Evolutionary conservation across 352 stramenopile genomes (phyloP).

Genomic region (Phytopythium vexans): DNA sequence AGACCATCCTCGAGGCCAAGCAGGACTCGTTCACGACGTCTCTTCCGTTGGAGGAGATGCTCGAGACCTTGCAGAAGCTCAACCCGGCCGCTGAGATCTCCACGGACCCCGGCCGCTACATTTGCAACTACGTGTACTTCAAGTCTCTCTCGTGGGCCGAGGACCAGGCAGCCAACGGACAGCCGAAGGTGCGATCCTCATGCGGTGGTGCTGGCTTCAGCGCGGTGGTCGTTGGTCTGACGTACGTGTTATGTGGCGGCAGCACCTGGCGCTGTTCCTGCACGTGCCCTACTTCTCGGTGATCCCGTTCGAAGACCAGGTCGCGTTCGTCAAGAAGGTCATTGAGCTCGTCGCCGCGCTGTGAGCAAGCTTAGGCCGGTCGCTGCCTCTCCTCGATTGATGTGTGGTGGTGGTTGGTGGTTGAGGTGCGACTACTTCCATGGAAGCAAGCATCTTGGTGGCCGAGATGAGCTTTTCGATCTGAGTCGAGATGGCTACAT

Average conservation of each 20-base stretch:
- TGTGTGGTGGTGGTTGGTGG: too few relatives aligned
- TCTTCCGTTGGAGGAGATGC: slow-evolving; percentile 59
- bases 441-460: too few relatives aligned
- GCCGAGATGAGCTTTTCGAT: too few relatives aligned
- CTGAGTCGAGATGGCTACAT: too few relatives aligned
- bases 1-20: slow-evolving; percentile 50
- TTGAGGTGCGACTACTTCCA: too few relatives aligned
- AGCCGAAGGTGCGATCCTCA: slow-evolving; percentile 23
- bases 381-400: too few relatives aligned
- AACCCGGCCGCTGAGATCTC: slow-evolving; percentile 46
- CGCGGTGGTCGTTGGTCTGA: background rate
- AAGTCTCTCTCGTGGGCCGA: slow-evolving; percentile 69
- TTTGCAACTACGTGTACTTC: slow-evolving; percentile 88
- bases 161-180: slow-evolving; percentile 23
- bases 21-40: slow-evolving; percentile 39
- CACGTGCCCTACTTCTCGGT: slow-evolving; percentile 68
- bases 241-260: background rate
- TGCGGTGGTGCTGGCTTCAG: background rate
- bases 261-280: slow-evolving; percentile 74
- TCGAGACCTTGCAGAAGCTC: slow-evolving; percentile 27
- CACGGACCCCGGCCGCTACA: slow-evolving; percentile 74
- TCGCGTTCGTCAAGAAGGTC: slow-evolving; percentile 56
- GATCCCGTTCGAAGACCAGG: slow-evolving; percentile 55
- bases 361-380: background rate
- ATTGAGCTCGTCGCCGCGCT: slow-evolving; percentile 43